A percentile compares a stretch with the other conserved stretches of the same genome.
phyloP scores from a whole-genome alignment of 129 eudicot genomes.

The Chrysanthemum seticuspe region DNA sequence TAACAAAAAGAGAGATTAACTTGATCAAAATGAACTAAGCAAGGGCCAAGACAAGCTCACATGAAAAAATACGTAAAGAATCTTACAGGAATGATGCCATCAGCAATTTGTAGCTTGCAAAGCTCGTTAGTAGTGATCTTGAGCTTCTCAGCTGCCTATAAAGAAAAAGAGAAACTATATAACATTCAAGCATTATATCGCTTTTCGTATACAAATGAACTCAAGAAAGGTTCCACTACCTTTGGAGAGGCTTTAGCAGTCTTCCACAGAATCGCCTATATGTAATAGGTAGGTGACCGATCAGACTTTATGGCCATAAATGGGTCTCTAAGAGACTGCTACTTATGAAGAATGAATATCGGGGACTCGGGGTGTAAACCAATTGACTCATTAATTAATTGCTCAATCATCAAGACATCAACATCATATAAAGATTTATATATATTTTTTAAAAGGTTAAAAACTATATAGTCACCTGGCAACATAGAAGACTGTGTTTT shows the following conservation, averaged over 20 bases:
- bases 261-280: constrained; percentile 69
- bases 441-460: not conserved
- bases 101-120: no score
- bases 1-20: no score
- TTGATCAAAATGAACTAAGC: no score
- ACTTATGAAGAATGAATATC: not conserved
- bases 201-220: not conserved
- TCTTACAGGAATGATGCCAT: no score
- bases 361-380: not conserved
- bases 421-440: no score
- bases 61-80: no score
- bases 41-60: no score
- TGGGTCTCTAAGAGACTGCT: not conserved
- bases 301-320: no score
- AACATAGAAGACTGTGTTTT: constrained; percentile 82
- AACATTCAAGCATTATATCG: constrained; percentile 9
- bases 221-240: constrained; percentile 39
- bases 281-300: no score
- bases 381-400: constrained; percentile 2
- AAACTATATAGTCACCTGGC: constrained; percentile 60
- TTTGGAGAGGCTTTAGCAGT: constrained; percentile 76
- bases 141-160: constrained; percentile 91
- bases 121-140: constrained; percentile 81
- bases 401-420: not conserved
- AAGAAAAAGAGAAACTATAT: constrained; percentile 4